These are phyloP conservation scores for Sugiyamaella boreocaroliniensis DNA, from an alignment of 805 yeast genomes.

Conservation along the genomic window DNA sequence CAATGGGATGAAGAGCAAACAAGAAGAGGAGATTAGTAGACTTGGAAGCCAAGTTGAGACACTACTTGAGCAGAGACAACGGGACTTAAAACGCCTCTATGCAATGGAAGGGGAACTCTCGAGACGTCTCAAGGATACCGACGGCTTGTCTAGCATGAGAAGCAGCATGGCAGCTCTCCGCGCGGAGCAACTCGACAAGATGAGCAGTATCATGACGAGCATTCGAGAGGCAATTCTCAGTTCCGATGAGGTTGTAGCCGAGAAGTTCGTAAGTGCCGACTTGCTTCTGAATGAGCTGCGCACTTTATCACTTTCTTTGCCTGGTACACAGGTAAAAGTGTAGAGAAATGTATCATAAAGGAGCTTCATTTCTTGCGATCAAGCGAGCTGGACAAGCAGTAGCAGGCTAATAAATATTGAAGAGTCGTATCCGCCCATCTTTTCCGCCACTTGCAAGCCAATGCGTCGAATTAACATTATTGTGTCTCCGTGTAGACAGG, in stretches of 20 bases:
- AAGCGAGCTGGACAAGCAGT: too few species aligned
- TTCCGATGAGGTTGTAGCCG: conserved; percentile 13
- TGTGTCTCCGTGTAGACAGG: conserved; percentile 2
- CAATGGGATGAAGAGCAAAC: conserved; percentile 50
- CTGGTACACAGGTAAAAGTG: too few species aligned
- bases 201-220: conserved; percentile 13
- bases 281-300: background rate
- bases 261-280: conserved; percentile 9
- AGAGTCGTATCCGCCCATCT: conserved; percentile 47
- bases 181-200: conserved; percentile 15
- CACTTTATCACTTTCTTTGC: background rate
- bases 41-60: conserved; percentile 9
- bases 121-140: too few species aligned
- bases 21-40: conserved; percentile 48
- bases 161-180: conserved; percentile 11
- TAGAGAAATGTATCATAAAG: too few species aligned
- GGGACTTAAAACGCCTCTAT: conserved; percentile 3
- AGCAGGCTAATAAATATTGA: conserved; percentile 20
- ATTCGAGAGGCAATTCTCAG: conserved; percentile 12
- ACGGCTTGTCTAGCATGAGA: too few species aligned
- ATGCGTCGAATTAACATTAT: conserved; percentile 10
- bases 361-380: too few species aligned
- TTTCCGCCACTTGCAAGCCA: conserved; percentile 47
- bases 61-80: conserved; percentile 10
- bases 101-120: too few species aligned